These are phyloP conservation scores for Magnolia kwangsiensis DNA, from an alignment of 164 flowering plant species.

Conservation along the genomic window DNA sequence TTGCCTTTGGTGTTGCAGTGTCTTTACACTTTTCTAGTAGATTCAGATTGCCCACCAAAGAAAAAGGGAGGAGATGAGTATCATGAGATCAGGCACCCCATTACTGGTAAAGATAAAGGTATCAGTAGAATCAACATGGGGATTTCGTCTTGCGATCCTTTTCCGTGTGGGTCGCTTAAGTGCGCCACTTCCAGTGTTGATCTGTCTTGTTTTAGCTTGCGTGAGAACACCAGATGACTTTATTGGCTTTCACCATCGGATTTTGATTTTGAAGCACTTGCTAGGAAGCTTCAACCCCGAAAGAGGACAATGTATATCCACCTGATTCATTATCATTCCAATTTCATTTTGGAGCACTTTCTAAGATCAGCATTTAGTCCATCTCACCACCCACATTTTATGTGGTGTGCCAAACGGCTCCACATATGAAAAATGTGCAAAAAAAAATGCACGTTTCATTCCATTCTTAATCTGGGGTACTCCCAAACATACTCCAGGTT, in stretches of 20 bases:
- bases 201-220: neutral
- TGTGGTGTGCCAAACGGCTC: neutral
- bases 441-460: too few species aligned
- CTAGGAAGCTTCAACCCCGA: neutral
- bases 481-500: too few species aligned
- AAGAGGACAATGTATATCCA: neutral
- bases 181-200: neutral
- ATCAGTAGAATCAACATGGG: neutral
- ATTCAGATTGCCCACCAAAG: conserved; percentile 6
- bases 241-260: neutral
- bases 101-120: conserved; percentile 28
- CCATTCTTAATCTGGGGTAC: too few species aligned
- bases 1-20: neutral
- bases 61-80: neutral
- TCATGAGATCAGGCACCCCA: neutral
- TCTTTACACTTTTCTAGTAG: conserved; percentile 3
- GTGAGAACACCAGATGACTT: neutral
- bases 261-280: neutral
- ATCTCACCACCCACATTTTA: neutral
- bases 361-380: neutral
- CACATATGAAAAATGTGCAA: neutral
- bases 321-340: neutral
- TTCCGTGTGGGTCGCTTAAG: neutral
- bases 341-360: too few species aligned
- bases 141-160: neutral